Evolutionary conservation across 78 protist species (phyloP), one percentile per base, ranked within the genome.

Genomic region (Creolimax fragrantissima): DNA sequence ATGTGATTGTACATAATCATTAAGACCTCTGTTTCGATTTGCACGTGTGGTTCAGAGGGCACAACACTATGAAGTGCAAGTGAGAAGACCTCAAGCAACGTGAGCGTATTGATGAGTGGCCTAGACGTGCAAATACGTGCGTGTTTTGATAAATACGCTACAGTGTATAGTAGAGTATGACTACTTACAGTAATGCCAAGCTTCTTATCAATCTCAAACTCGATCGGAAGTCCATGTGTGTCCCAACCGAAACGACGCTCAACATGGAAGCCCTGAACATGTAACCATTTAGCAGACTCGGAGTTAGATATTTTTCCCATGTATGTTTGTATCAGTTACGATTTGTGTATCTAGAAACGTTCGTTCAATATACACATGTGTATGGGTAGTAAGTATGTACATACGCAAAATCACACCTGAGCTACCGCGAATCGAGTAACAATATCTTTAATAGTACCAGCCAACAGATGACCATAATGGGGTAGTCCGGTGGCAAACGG

Each of bases 401-500:
- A 41, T 83, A 41, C 37, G 85, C 37, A 41, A 39, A 41, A 39
- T 5, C 5, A 11, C 37, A 11, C 11, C 42, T 83, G 85, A 39
- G 85, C 37, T 5, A 5, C 5, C 37, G 85, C 11, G 24, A 35
- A 83, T 35, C 85, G 85, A 17, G 99, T 97, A 24, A 98, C 98
- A 4, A 97, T 94, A 85, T 98, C 99, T 95, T 99, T 98, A 94
- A 99, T 98, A 43, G 99, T 98, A 42, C 99, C 99, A 3, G 99
- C 99, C 39, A 99, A 95, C 66, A 99, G 90, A 90, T 98, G 99
- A 11, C 99, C 99, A 91, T 99, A 98, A 95, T 99, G 99, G 39
- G 99, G 99, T 43, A 98, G 93, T 36, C 99, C 99, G 36, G 99
- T 99, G 41, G 99, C 99, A 44, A 99, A 99, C n/a, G 99, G 99